Base-by-base conservation (phyloP, 305 asterid species). In the Fraxinus nigra region DNA sequence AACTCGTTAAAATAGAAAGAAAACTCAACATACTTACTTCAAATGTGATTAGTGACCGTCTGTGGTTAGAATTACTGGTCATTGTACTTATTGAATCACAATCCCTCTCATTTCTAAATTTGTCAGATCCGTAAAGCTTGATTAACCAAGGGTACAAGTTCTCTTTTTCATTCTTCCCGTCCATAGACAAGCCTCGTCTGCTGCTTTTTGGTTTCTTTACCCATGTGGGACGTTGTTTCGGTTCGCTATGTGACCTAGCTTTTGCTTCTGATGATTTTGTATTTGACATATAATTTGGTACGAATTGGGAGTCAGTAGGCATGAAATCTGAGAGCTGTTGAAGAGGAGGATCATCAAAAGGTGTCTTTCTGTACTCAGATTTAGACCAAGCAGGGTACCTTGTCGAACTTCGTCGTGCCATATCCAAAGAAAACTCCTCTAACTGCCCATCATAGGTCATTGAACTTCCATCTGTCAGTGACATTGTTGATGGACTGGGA, bases 201-300 rank as follows among this genome's bases (percentile, higher is more conserved):
- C 85, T 85, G 84, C 84, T 79, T 54, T 82, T 89, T 82, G 86
- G 88, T 82, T 80, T 88, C 43, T 79, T 80, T 67, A 79, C 84
- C 83, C 81, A 75, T 76, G 82, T 86, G 46, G 97, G 97, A 26
- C 95, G 90, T 85, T 89, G 94, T 81, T 87, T 90, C 7, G 97
- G 95, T 85, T 91, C 94, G 34, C 98, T 92, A 16, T 93, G 94
- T 82, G 97, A 93, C 81, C 97, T 91, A 72, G 90, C 72, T 83
- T 92, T 93, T 69, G 95, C 94, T 87, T 88, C 88, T 81, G 94
- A 91, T 69, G 95, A 89, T 84, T 87, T 88, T 4, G 98, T 92
- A 26, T 88, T 86, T 85, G 87, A 86, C 97, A 93, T 91, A 83
- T 93, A 92, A 76, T 87, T 91, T 79, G 90, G 92, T 78, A 59